These are phyloP conservation scores for Xylaria bambusicola DNA, from an alignment of 495 filamentous ascomycete genomes.

Conservation along the genomic window DNA sequence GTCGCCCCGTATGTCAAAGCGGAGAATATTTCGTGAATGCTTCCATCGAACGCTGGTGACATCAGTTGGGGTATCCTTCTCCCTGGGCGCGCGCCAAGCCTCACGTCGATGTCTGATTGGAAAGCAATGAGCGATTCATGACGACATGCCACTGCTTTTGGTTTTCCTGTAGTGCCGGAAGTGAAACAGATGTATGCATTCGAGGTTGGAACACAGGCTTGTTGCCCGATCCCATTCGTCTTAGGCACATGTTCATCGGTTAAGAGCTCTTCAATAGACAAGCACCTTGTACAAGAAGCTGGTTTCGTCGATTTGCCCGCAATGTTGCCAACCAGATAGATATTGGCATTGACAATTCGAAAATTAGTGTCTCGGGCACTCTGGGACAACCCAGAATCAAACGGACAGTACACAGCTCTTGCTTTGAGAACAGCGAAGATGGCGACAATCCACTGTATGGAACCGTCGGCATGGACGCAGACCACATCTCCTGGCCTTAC, in stretches of 20 bases:
- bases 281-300: neutral
- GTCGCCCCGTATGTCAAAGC: slow-evolving; percentile 42
- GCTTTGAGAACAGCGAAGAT: slow-evolving; percentile 37
- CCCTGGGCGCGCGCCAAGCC: slow-evolving; percentile 32
- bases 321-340: too few species aligned
- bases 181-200: slow-evolving; percentile 40
- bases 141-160: slow-evolving; percentile 34
- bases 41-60: slow-evolving; percentile 42
- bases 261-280: too few species aligned
- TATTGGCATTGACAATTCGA: too few species aligned
- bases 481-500: too few species aligned
- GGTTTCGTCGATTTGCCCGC: neutral
- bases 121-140: slow-evolving; percentile 31
- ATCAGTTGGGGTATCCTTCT: slow-evolving; percentile 35
- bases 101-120: slow-evolving; percentile 24
- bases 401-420: slow-evolving; percentile 35
- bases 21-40: slow-evolving; percentile 44
- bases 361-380: too few species aligned
- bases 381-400: slow-evolving; percentile 29
- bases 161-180: slow-evolving; percentile 39
- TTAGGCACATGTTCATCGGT: neutral
- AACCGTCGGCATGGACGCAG: slow-evolving; percentile 35
- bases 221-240: neutral
- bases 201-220: neutral
- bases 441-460: slow-evolving; percentile 42